Percentiles rank a stretch among this genome's conserved stretches.
Conservation (phyloP, 805 yeast species). For the Spathaspora hagerdaliae region DNA sequence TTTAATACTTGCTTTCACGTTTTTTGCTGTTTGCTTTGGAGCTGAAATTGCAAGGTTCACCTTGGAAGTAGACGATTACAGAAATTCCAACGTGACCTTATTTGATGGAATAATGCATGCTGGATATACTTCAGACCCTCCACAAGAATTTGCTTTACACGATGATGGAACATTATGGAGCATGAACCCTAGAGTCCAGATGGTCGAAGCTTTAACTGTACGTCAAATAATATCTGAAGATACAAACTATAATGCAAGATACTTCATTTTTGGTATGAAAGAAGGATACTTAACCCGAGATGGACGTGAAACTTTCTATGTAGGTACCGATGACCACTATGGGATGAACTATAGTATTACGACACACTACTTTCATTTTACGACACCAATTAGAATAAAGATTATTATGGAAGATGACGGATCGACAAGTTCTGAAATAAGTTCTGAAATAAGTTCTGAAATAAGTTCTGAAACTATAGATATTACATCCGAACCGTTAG, state of each 20-base stretch:
- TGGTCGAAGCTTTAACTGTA: background rate
- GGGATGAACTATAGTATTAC: background rate
- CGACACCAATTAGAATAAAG: background rate
- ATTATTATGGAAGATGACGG: background rate
- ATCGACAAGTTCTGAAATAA: background rate
- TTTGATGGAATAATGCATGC: background rate
- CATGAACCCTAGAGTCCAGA: background rate
- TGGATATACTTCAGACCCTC: background rate
- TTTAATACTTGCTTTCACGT: background rate
- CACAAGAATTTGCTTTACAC: background rate
- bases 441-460: no score
- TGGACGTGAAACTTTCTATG: background rate
- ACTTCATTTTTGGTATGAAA: background rate
- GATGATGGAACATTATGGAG: constrained; percentile 1
- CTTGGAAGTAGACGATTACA: background rate
- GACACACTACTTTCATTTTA: background rate
- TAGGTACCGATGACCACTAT: background rate
- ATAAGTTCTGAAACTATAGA: no score
- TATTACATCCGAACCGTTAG: no score
- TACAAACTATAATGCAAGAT: background rate
- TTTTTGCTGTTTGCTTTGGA: background rate
- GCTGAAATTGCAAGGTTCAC: background rate
- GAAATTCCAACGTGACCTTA: background rate
- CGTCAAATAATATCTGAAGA: background rate
- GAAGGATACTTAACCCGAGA: background rate